Evolutionary conservation across 306 rosid genomes (phyloP), one percentile per base, ranked within the genome.

Genomic region (Lagenaria siceraria): DNA sequence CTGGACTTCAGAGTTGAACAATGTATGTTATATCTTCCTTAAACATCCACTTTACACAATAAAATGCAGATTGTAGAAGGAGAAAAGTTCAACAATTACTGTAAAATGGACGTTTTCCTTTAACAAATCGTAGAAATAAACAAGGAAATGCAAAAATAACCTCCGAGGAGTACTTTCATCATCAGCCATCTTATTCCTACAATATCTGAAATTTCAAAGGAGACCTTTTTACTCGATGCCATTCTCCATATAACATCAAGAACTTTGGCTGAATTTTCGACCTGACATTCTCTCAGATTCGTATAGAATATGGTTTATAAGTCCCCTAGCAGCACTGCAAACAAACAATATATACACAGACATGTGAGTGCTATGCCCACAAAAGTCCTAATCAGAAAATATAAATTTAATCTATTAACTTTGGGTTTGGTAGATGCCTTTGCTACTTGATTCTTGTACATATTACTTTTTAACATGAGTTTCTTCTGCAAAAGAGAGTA

Each of bases 241-340:
- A 14, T 70, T 70, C 31, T 33, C 73, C 36, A 81, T 78, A 71
- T 78, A 71, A 61, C 74, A 80, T 82, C 84, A 86, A 42, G 90
- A 78, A 75, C 77, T 81, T 79, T 78, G 61, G 87, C 83, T 87
- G 83, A 92, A 89, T 84, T 90, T 95, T 73, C 91, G 89, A 61
- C 98, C 96, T 3, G 96, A 81, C 83, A 88, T 24, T 77, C 80
- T 81, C 90, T 90, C 97, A 4, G 95, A 77, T 80, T 95, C 97
- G 1, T 81, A 85, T 48, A 89, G 85, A 15, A 92, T 92, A 86
- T 90, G 98, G 83, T 92, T 95, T 86, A 89, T 90, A 78, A 95
- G 97, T 79, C 97, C 97, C 86, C 97, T 88, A 36, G 96, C 98
- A 24, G 98, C 97, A 65, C 97, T 92, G 79, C 74, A 81, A 77